Base-by-base conservation (phyloP, 1,284 basidiomycete species). In the Waitea zeae region DNA sequence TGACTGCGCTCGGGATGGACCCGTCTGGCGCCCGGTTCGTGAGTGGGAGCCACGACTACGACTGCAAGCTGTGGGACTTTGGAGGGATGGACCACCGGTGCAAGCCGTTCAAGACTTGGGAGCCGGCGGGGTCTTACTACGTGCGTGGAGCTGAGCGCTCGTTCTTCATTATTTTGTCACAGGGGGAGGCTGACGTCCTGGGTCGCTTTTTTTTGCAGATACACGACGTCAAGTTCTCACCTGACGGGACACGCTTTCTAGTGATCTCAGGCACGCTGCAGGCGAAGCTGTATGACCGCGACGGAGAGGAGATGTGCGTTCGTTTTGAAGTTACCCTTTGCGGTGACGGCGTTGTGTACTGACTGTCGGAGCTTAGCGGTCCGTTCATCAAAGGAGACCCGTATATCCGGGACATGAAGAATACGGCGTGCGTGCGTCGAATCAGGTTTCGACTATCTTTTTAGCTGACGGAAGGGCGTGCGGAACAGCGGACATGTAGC, bases 41-140 rank as follows among this genome's bases (percentile, higher is more conserved):
- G 4, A 86, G 88, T 2, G 95, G 95, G 7, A 84, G 83, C 12
- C 82, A 96, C 55, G 95, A 99, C 57, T 97, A 97, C 50, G 87
- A 93, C 54, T 80, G 84, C 56, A 97, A 97, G 56, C 57, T 98
- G 35, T 99, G 92, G 92, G 95, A 99, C 56, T 98, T 98, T 58
- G 95, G 93, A 47, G 95, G 95, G 5, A 98, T 99, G 93, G 82
- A 84, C 46, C 60, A 67, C 42, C 68, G 82, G 47, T 70, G 73
- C 53, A 83, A 84, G 51, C 92, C 95, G 12, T 98, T 98, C 70
- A 86, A 89, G 58, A 83, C 71, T 42, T 97, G 86, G 70, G 90
- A 98, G 53, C 86, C 90, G 39, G 76, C 81, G 38, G 89, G 86
- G 39, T 84, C 77, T 44, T 96, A 98, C 57, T 78, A 92, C 59